phyloP scores from a whole-genome alignment of 2,329 filamentous ascomycete genomes.

The Diaporthe ilicicola region DNA sequence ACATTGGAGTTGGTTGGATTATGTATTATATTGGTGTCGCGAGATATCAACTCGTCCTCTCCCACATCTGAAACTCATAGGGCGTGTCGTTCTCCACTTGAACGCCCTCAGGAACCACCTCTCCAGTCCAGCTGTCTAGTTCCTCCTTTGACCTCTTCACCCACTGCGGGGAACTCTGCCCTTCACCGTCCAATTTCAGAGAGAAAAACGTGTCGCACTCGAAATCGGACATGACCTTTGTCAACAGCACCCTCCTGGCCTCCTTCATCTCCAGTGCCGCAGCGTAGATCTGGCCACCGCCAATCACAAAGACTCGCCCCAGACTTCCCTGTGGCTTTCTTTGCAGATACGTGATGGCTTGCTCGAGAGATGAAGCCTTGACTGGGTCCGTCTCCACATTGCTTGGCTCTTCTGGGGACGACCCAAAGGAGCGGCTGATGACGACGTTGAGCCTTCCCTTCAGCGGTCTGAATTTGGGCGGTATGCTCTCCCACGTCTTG shows the following conservation, averaged over 20 bases:
- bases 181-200: slow-evolving; percentile 54
- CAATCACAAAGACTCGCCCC: slow-evolving; percentile 83
- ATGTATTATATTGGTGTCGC: slow-evolving; percentile 15
- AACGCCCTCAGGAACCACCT: slow-evolving; percentile 63
- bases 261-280: slow-evolving; percentile 69
- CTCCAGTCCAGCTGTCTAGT: slow-evolving; percentile 71
- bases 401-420: slow-evolving; percentile 30
- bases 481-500: slow-evolving; percentile 95
- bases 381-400: slow-evolving; percentile 58
- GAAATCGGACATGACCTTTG: slow-evolving; percentile 73
- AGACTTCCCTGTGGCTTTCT: slow-evolving; percentile 48
- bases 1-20: slow-evolving; percentile 19
- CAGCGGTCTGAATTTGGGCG: slow-evolving; percentile 79
- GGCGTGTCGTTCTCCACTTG: slow-evolving; percentile 70
- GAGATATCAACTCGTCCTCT: slow-evolving; percentile 51
- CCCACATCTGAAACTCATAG: slow-evolving; percentile 81
- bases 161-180: slow-evolving; percentile 58
- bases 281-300: slow-evolving; percentile 85
- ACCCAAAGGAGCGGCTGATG: slow-evolving; percentile 65
- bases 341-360: slow-evolving; percentile 60
- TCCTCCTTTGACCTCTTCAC: slow-evolving; percentile 57
- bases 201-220: slow-evolving; percentile 82
- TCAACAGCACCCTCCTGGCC: slow-evolving; percentile 73
- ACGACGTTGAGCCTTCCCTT: slow-evolving; percentile 84
- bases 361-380: slow-evolving; percentile 65